Percentiles rank a stretch among this genome's conserved stretches.
phyloP scores from a whole-genome alignment of 176 grass and related monocot genomes.

The Eleusine indica region DNA sequence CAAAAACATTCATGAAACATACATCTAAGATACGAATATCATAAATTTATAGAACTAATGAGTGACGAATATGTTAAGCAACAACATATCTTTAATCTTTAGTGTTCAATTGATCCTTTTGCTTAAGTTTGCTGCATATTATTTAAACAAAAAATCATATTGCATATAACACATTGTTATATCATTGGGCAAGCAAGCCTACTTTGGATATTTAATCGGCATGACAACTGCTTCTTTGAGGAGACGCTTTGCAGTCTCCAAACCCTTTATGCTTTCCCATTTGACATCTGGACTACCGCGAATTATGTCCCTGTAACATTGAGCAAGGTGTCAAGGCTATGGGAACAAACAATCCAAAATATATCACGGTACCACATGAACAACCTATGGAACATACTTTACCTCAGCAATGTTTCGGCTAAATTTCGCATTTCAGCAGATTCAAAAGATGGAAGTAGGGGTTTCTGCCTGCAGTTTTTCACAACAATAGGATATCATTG shows the following conservation, averaged over 20 bases:
- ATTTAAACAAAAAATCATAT: neutral
- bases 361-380: slow-evolving; percentile 12
- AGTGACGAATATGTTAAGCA: neutral
- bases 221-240: slow-evolving; percentile 98
- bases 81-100: neutral
- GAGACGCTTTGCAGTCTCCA: slow-evolving; percentile 85
- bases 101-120: neutral
- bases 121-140: neutral
- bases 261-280: slow-evolving; percentile 98
- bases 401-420: slow-evolving; percentile 87
- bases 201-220: slow-evolving; percentile 99
- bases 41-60: neutral
- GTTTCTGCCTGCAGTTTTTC: slow-evolving; percentile 66
- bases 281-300: slow-evolving; percentile 89
- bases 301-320: slow-evolving; percentile 81
- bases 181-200: slow-evolving; percentile 44
- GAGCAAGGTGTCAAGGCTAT: slow-evolving; percentile 2
- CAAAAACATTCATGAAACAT: slow-evolving; percentile 11
- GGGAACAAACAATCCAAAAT: slow-evolving; percentile 9
- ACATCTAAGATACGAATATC: neutral
- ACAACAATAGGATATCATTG: neutral
- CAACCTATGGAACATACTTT: slow-evolving; percentile 24
- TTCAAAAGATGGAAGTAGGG: slow-evolving; percentile 93
- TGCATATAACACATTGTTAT: slow-evolving; percentile 5
- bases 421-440: slow-evolving; percentile 81